Percentiles rank a stretch among this genome's conserved stretches.
These are phyloP conservation scores for Penicillium lividum DNA, from an alignment of 495 filamentous ascomycete species.

Conservation along the genomic window DNA sequence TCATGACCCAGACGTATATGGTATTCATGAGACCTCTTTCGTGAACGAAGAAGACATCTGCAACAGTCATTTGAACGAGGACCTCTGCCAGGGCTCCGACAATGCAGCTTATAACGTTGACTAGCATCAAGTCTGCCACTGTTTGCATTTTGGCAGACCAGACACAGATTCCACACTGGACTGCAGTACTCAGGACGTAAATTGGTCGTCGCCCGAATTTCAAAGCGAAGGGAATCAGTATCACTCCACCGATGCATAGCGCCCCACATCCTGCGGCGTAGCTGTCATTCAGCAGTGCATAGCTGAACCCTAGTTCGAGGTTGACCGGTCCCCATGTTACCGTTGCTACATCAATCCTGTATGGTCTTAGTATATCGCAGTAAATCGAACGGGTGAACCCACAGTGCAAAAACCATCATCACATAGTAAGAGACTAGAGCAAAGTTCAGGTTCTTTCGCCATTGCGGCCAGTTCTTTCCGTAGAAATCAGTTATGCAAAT, in stretches of 20 bases:
- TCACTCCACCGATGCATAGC: conserved; percentile 38
- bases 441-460: conserved; percentile 27
- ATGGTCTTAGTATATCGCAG: neutral
- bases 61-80: conserved; percentile 48
- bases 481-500: neutral
- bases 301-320: conserved; percentile 39
- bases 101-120: conserved; percentile 37
- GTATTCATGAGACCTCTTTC: conserved; percentile 44
- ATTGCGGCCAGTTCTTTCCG: conserved; percentile 21
- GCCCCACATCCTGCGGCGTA: conserved; percentile 41
- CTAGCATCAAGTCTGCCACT: conserved; percentile 36
- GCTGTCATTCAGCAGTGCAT: conserved; percentile 38
- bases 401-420: conserved; percentile 25
- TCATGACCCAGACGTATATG: conserved; percentile 37
- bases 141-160: conserved; percentile 43
- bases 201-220: conserved; percentile 47
- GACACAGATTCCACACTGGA: conserved; percentile 37
- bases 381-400: neutral
- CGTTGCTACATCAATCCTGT: conserved; percentile 36
- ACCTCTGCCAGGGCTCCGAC: conserved; percentile 43
- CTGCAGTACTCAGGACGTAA: conserved; percentile 40
- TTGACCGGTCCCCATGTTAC: conserved; percentile 43
- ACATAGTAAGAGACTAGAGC: conserved; percentile 25
- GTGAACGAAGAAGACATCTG: conserved; percentile 52
- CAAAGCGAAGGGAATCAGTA: conserved; percentile 47